A percentile compares a stretch with the other conserved stretches of the same genome.
These are phyloP conservation scores for Cryphonectria carpinicola DNA, from an alignment of 2,329 filamentous ascomycete genomes.

Conservation along the genomic window DNA sequence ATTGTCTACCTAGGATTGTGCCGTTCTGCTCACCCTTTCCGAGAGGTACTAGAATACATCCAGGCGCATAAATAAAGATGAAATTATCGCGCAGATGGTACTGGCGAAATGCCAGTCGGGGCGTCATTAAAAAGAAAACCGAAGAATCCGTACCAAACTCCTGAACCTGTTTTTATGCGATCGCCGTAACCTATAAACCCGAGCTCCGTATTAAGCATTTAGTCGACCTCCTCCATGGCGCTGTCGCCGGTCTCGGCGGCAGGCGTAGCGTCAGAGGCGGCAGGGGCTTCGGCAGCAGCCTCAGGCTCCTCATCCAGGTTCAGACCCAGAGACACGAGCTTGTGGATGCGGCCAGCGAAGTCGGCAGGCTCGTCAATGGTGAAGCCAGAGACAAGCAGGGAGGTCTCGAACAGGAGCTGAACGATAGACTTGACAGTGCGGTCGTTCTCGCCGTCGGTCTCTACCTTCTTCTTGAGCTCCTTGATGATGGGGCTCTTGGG, in stretches of 20 bases:
- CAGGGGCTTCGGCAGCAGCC: slow-evolving; percentile 63
- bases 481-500: slow-evolving; percentile 96
- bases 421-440: slow-evolving; percentile 99
- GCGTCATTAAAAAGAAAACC: slow-evolving; percentile 35
- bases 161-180: slow-evolving; percentile 46
- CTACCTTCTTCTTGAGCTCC: slow-evolving; percentile 99
- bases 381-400: slow-evolving; percentile 97
- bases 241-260: slow-evolving; percentile 75
- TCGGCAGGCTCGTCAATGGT: slow-evolving; percentile 98
- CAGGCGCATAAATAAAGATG: slow-evolving; percentile 26
- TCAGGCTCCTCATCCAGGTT: slow-evolving; percentile 96
- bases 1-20: slow-evolving; percentile 28
- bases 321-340: slow-evolving; percentile 95
- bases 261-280: slow-evolving; percentile 60
- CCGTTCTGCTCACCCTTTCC: slow-evolving; percentile 18
- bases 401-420: slow-evolving; percentile 98
- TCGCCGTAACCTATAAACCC: slow-evolving; percentile 33
- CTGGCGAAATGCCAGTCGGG: slow-evolving; percentile 31
- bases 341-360: slow-evolving; percentile 99
- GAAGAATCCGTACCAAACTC: slow-evolving; percentile 43
- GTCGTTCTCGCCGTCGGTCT: slow-evolving; percentile 96
- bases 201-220: slow-evolving; percentile 45
- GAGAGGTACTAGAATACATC: slow-evolving; percentile 29
- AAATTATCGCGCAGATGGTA: slow-evolving; percentile 18
- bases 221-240: slow-evolving; percentile 99